A percentile compares a stretch with the other conserved stretches of the same genome.
phyloP scores from a whole-genome alignment of 2,329 filamentous ascomycete species.

The Colletotrichum sp. region DNA sequence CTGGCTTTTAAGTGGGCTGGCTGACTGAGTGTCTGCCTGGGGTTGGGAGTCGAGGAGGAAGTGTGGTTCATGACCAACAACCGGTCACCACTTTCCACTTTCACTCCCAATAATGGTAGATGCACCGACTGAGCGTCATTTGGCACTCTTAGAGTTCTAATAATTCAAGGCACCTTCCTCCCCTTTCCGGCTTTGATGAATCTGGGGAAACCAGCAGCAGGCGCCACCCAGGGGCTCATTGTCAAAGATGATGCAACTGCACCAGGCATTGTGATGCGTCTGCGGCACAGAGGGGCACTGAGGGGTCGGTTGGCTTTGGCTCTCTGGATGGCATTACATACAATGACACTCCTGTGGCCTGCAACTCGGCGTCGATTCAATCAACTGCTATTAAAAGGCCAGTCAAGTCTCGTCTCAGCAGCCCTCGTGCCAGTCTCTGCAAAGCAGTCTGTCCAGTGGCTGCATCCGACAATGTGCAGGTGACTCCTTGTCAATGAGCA shows the following conservation, averaged over 20 bases:
- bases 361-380: neutral
- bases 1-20: neutral
- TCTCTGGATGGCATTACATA: neutral
- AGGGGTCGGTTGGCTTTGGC: neutral
- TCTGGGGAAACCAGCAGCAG: neutral
- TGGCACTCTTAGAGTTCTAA: neutral
- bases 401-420: neutral
- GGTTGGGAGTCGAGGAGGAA: neutral
- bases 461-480: neutral
- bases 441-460: neutral
- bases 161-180: neutral
- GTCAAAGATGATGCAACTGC: neutral
- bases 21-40: neutral
- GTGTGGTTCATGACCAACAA: neutral
- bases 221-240: neutral
- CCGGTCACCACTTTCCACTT: neutral
- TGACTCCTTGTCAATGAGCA: neutral
- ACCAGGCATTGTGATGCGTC: neutral
- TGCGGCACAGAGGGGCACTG: neutral
- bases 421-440: constrained; percentile 5
- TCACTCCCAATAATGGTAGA: neutral
- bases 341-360: neutral
- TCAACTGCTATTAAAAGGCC: neutral
- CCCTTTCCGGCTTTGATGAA: neutral
- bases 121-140: neutral